phyloP scores from a whole-genome alignment of 2,329 filamentous ascomycete genomes.

The Cercospora sp. region DNA sequence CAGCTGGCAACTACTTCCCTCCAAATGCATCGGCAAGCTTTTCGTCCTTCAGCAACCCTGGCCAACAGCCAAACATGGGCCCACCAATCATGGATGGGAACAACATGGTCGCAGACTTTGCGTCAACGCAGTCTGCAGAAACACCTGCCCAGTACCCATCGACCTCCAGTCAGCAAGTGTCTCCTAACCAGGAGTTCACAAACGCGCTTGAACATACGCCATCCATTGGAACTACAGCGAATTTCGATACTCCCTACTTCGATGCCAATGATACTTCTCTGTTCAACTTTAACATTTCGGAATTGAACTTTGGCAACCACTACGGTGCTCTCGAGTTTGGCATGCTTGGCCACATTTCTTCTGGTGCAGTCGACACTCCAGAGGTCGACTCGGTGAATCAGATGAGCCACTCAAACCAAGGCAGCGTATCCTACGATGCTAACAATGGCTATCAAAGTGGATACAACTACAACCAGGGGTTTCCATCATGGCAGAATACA shows the following conservation, averaged over 20 bases:
- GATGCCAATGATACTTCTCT: slow-evolving; percentile 88
- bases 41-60: slow-evolving; percentile 39
- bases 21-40: slow-evolving; percentile 43
- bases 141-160: slow-evolving; percentile 73
- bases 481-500: slow-evolving; percentile 36
- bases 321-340: slow-evolving; percentile 95
- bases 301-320: slow-evolving; percentile 91
- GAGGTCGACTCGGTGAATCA: slow-evolving; percentile 37
- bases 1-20: slow-evolving; percentile 45
- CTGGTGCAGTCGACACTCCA: slow-evolving; percentile 60
- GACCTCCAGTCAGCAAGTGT: slow-evolving; percentile 51
- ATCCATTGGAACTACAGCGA: slow-evolving; percentile 41
- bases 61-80: slow-evolving; percentile 40
- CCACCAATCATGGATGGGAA: slow-evolving; percentile 45
- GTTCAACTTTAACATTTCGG: slow-evolving; percentile 94
- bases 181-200: slow-evolving; percentile 47
- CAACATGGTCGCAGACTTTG: slow-evolving; percentile 53
- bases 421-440: slow-evolving; percentile 35
- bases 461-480: slow-evolving; percentile 29
- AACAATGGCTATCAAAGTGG: slow-evolving; percentile 26
- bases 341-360: slow-evolving; percentile 94
- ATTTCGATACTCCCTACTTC: slow-evolving; percentile 65
- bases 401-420: slow-evolving; percentile 33
- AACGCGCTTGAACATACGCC: slow-evolving; percentile 50
- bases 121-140: slow-evolving; percentile 55